A percentile compares a stretch with the other conserved stretches of the same genome.
phyloP scores from a whole-genome alignment of 1,284 basidiomycete genomes.

The Puccinia triticina region DNA sequence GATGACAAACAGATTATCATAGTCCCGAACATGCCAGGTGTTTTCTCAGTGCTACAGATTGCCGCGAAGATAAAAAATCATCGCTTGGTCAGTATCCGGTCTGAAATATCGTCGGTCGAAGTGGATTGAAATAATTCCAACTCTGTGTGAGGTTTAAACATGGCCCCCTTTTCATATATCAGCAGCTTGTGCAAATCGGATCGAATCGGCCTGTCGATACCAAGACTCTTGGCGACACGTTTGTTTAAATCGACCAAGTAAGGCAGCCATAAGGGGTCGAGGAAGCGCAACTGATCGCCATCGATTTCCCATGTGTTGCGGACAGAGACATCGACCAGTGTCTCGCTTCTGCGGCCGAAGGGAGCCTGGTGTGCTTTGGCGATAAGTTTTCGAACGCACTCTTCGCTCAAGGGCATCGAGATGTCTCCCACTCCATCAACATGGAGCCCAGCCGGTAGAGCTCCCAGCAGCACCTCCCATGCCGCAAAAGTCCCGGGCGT shows the following conservation, averaged over 20 bases:
- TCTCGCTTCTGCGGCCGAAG: neutral
- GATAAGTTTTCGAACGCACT: neutral
- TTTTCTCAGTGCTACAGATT: neutral
- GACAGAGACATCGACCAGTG: neutral
- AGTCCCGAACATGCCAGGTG: slow-evolving; percentile 2
- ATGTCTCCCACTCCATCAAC: neutral
- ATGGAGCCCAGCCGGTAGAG: neutral
- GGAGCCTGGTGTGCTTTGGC: neutral
- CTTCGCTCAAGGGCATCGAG: neutral
- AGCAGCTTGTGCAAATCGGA: neutral
- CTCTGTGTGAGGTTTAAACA: neutral
- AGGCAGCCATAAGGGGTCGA: neutral
- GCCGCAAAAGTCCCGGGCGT: neutral
- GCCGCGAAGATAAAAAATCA: neutral
- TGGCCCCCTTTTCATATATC: neutral
- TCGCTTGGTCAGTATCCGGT: neutral
- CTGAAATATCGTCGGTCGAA: neutral
- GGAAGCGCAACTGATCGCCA: neutral
- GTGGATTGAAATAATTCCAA: neutral
- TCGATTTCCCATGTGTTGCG: neutral
- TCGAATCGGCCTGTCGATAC: neutral
- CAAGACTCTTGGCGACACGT: neutral
- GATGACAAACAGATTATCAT: slow-evolving; percentile 27
- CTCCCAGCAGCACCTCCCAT: neutral
- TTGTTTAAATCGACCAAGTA: neutral